Evolutionary conservation across 192 early-diverging fungal genomes (phyloP).

Genomic region (Podila horticola): DNA sequence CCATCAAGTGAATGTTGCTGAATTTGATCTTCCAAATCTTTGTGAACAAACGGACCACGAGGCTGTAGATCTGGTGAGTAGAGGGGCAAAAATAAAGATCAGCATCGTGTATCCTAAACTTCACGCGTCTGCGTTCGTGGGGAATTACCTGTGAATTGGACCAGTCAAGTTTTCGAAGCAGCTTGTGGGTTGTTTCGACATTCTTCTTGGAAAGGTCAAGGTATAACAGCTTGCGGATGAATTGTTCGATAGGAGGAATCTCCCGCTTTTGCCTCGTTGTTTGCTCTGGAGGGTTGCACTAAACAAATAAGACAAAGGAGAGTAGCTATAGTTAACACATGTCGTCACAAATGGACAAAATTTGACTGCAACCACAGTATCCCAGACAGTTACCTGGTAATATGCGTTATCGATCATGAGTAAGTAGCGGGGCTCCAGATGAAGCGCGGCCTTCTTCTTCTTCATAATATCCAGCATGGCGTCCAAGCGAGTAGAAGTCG

Average conservation of each 20-base stretch:
- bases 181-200: constrained; percentile 71
- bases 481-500: constrained; percentile 76
- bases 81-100: too few relatives aligned
- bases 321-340: not conserved
- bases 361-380: not conserved
- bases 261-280: constrained; percentile 70
- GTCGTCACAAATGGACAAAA: not conserved
- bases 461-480: constrained; percentile 90
- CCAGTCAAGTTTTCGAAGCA: constrained; percentile 92
- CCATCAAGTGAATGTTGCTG: constrained; percentile 84
- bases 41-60: constrained; percentile 82
- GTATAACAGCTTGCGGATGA: constrained; percentile 90
- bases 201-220: constrained; percentile 80
- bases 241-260: constrained; percentile 86
- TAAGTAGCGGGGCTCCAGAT: constrained; percentile 84
- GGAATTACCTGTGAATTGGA: constrained; percentile 59
- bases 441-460: constrained; percentile 86
- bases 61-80: constrained; percentile 52
- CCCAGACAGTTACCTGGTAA: constrained; percentile 64
- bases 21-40: constrained; percentile 97
- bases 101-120: not conserved
- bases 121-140: not conserved
- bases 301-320: not conserved
- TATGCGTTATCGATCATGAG: constrained; percentile 97
- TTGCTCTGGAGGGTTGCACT: constrained; percentile 87